These are phyloP conservation scores for Mycena kentingensis DNA, from an alignment of 768 basidiomycete species.

Conservation along the genomic window DNA sequence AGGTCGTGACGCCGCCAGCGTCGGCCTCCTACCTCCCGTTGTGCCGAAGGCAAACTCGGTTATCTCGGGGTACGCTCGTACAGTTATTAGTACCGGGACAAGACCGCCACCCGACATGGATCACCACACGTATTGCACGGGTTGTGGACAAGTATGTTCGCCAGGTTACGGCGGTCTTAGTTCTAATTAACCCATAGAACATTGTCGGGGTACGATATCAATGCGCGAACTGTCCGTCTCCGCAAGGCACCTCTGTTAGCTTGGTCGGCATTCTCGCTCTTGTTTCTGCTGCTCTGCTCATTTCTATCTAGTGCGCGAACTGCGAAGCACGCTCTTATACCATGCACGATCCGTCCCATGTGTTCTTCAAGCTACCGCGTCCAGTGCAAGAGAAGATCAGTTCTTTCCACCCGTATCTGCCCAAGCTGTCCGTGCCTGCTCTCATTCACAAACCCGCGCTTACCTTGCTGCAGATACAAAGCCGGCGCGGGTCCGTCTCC, in stretches of 20 bases:
- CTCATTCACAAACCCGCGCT: constrained; percentile 8
- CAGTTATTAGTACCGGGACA: constrained; percentile 59
- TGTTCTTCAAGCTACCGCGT: constrained; percentile 85
- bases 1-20: constrained; percentile 68
- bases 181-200: constrained; percentile 41
- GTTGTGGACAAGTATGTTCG: constrained; percentile 57
- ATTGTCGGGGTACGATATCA: constrained; percentile 85
- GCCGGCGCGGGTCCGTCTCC: constrained; percentile 59
- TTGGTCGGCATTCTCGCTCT: constrained; percentile 53
- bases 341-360: constrained; percentile 80
- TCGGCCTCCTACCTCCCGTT: constrained; percentile 46
- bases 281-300: neutral
- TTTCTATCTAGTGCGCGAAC: constrained; percentile 59
- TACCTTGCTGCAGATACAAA: constrained; percentile 56
- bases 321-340: constrained; percentile 81
- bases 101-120: constrained; percentile 44
- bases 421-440: constrained; percentile 54
- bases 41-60: constrained; percentile 57
- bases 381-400: constrained; percentile 64
- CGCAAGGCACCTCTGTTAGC: constrained; percentile 68
- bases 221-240: constrained; percentile 86
- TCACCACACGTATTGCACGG: constrained; percentile 63
- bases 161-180: neutral
- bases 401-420: constrained; percentile 62
- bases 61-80: constrained; percentile 64